Evolutionary conservation across 208 protist genomes (phyloP), one percentile per base, ranked within the genome.

Genomic region (Trypanosoma conorhini): DNA sequence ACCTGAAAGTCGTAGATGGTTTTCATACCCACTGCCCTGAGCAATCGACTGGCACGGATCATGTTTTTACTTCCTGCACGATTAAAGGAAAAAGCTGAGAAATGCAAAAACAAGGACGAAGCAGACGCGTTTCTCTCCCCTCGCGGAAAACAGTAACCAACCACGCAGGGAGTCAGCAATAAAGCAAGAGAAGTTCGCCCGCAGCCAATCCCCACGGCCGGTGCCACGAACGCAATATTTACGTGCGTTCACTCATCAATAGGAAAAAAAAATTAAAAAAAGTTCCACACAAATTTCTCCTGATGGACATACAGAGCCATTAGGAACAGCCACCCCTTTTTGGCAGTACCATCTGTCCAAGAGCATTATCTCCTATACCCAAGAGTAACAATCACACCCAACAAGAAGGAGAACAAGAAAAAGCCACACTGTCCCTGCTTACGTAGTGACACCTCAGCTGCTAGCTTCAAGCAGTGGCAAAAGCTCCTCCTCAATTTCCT

Each of bases 401-500:
- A 77, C 51, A 5, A 72, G 50, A 26, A 8, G 61, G 74, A 72
- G 67, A 72, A 70, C 1, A 63, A 52, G 63, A 67, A 70, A 74
- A 60, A 33, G 0, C 57, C 40, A 1, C 7, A 74, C 1, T 2
- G 7, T 7, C 7, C 7, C 2, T 7, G 4, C 33, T 38, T 7
- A 38, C 33, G 33, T 38, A 38, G 7, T 38, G 33, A 38, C 33
- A 2, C 2, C 7, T 38, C 33, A 38, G 33, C 7, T 38, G 33
- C 33, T 38, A 38, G 33, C 33, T 21, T 19, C 5, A 46, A 46
- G 42, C 12, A 93, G 67, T n/a, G 85, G 85, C 62, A 83, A 9
- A 46, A 94, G 70, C 52, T 86, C 73, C 75, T 89, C 80, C 66
- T 89, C 88, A 61, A 94, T 91, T 46, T 87, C 77, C 0, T 72